phyloP scores from a whole-genome alignment of 257 asterid species.

The Plantago ovata region DNA sequence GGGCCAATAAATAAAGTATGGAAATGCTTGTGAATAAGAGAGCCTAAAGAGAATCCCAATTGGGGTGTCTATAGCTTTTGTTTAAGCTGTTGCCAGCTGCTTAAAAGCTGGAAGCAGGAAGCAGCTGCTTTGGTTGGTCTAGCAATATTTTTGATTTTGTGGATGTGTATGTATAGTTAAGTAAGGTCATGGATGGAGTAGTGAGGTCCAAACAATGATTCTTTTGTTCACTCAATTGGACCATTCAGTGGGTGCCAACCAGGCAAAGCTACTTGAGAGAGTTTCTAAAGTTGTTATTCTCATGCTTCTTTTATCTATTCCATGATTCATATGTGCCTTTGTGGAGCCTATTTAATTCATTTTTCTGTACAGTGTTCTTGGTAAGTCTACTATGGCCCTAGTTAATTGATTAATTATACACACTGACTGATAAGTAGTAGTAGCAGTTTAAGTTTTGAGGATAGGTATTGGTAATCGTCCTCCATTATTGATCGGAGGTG shows the following conservation, averaged over 20 bases:
- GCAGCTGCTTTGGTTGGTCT: slow-evolving; percentile 21
- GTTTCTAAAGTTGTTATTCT: slow-evolving; percentile 1
- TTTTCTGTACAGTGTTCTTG: background rate
- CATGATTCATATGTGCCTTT: slow-evolving; percentile 9
- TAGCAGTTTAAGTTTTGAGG: too few species aligned
- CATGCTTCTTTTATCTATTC: slow-evolving; percentile 15
- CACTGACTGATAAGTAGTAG: too few species aligned
- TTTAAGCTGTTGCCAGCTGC: slow-evolving; percentile 55
- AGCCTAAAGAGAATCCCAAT: slow-evolving; percentile 10
- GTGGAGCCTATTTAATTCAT: background rate
- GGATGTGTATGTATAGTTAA: slow-evolving; percentile 12
- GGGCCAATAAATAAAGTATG: slow-evolving; percentile 13
- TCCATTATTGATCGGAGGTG: too few species aligned
- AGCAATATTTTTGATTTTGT: slow-evolving; percentile 9
- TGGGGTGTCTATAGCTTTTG: slow-evolving; percentile 10
- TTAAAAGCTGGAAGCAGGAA: slow-evolving; percentile 39
- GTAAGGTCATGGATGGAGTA: background rate
- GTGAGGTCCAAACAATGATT: slow-evolving; percentile 25
- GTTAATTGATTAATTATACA: too few species aligned
- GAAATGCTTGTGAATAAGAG: slow-evolving; percentile 40
- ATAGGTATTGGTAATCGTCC: too few species aligned
- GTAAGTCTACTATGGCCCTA: background rate
- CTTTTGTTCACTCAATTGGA: slow-evolving; percentile 22
- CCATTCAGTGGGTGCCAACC: slow-evolving; percentile 51
- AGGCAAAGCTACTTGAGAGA: slow-evolving; percentile 2